These are phyloP conservation scores for Inonotus obliquus DNA, from an alignment of 1,284 basidiomycete genomes.

Conservation along the genomic window DNA sequence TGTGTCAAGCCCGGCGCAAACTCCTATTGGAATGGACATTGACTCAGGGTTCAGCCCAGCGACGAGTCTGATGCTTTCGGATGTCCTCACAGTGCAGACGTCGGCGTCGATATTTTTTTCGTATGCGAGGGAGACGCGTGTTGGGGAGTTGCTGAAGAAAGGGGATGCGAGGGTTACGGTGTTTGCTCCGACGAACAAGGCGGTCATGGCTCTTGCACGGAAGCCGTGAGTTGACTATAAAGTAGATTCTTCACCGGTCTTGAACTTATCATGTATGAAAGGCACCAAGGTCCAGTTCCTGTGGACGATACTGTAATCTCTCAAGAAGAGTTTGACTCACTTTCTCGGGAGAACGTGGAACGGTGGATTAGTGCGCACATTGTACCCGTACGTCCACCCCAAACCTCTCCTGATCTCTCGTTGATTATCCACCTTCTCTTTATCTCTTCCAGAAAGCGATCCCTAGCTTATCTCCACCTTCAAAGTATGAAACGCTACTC, in stretches of 20 bases:
- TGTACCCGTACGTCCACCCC: slow-evolving; percentile 52
- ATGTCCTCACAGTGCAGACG: slow-evolving; percentile 68
- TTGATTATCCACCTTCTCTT: neutral
- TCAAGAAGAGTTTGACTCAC: slow-evolving; percentile 56
- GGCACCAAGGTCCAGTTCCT: slow-evolving; percentile 49
- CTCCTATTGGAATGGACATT: slow-evolving; percentile 26
- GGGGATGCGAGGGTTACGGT: slow-evolving; percentile 42
- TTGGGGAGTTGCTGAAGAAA: slow-evolving; percentile 48
- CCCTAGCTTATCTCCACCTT: slow-evolving; percentile 35
- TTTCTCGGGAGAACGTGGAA: slow-evolving; percentile 58
- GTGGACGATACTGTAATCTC: slow-evolving; percentile 46
- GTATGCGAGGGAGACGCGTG: slow-evolving; percentile 64
- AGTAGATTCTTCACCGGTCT: neutral
- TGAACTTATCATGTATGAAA: slow-evolving; percentile 24
- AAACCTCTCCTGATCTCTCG: neutral
- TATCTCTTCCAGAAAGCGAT: slow-evolving; percentile 34
- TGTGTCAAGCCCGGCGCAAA: slow-evolving; percentile 19
- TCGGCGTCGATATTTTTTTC: slow-evolving; percentile 75
- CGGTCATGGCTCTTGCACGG: slow-evolving; percentile 66
- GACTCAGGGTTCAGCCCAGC: slow-evolving; percentile 26
- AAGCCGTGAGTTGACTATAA: slow-evolving; percentile 57
- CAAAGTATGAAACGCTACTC: slow-evolving; percentile 46
- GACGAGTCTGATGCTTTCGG: slow-evolving; percentile 48
- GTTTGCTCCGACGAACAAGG: slow-evolving; percentile 74
- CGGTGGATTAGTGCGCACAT: slow-evolving; percentile 72